Base-by-base conservation (phyloP, 1,284 basidiomycete species). In the Pascua sp. region DNA sequence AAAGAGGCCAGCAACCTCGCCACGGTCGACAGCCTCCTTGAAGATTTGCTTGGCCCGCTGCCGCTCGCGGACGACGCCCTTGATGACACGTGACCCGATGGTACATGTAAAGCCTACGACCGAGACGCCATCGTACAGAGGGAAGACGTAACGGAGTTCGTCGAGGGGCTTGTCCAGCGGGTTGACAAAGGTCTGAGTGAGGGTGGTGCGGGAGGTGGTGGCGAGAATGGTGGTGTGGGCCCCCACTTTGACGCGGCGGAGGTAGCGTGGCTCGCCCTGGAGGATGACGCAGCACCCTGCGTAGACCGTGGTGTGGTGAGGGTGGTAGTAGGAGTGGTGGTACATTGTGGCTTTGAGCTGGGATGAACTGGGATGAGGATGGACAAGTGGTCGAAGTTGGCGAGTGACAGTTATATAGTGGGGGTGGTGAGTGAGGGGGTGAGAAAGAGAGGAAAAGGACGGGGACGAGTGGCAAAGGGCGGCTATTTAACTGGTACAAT, bases 111-210 rank as follows among this genome's bases (percentile, higher is more conserved):
- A 85, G 0, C 75, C 79, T 51, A 81, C 83, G 4, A 84, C 78
- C 0, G 81, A 81, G 0, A 79, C 79, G n/a, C 71, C 75, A 0
- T 80, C 82, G 1, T 85, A 85, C 1, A 86, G 78, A 1, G 85
- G 85, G 61, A 86, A 86, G 46, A 80, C 75, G 66, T 85, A 86
- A 42, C 81, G 79, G 9, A 81, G 82, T 48, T 80, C 75, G 43
- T 71, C 61, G 0, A 83, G 81, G 0, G 76, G 55, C 13, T 61
- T 56, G 13, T 66, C 58, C 1, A 71, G 70, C 0, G 73, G 58
- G 63, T 85, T 84, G 15, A 54, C 63, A 65, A 81, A 86, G 0
- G 64, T 68, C 58, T 86, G 85, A 0, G 66, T 66, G n/a, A 86
- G 65, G 0, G 77, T 75, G 8, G 85, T 79, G 16, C 79, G 76